Evolutionary conservation across 768 basidiomycete species (phyloP).

Genomic region (Stropharia rugosoannulata): DNA sequence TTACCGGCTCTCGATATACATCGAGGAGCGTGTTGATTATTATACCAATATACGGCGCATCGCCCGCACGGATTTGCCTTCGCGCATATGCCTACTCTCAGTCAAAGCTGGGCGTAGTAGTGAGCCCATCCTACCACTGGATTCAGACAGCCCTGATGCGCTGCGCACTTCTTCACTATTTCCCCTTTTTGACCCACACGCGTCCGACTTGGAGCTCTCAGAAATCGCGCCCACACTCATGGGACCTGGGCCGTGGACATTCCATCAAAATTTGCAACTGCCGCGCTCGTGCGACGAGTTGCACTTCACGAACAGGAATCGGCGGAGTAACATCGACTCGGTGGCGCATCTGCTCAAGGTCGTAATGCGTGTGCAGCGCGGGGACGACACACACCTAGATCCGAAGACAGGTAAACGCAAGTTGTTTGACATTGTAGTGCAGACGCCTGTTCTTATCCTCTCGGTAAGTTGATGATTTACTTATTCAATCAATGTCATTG

Average conservation of each 20-base stretch:
- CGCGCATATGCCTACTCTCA: conserved; percentile 58
- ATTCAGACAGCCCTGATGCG: conserved; percentile 64
- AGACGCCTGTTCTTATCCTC: conserved; percentile 83
- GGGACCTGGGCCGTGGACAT: conserved; percentile 87
- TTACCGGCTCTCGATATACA: conserved; percentile 63
- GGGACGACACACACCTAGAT: conserved; percentile 66
- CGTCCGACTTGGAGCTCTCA: conserved; percentile 44
- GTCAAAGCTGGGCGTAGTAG: conserved; percentile 58
- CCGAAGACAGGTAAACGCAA: conserved; percentile 71
- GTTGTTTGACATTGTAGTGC: conserved; percentile 84
- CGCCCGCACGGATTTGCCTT: conserved; percentile 66
- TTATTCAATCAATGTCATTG: neutral
- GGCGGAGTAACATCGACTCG: conserved; percentile 68
- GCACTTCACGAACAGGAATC: conserved; percentile 80
- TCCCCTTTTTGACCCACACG: conserved; percentile 37
- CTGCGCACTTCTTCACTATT: conserved; percentile 67
- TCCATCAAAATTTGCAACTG: conserved; percentile 67
- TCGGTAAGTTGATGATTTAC: conserved; percentile 52
- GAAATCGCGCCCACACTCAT: conserved; percentile 59
- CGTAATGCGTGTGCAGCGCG: conserved; percentile 79
- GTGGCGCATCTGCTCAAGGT: conserved; percentile 81
- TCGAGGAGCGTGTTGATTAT: conserved; percentile 89
- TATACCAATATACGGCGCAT: conserved; percentile 66
- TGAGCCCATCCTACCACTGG: conserved; percentile 74
- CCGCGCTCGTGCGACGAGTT: conserved; percentile 63